phyloP scores from a whole-genome alignment of 805 yeast species.

The Nakazawaea wyomingensis region DNA sequence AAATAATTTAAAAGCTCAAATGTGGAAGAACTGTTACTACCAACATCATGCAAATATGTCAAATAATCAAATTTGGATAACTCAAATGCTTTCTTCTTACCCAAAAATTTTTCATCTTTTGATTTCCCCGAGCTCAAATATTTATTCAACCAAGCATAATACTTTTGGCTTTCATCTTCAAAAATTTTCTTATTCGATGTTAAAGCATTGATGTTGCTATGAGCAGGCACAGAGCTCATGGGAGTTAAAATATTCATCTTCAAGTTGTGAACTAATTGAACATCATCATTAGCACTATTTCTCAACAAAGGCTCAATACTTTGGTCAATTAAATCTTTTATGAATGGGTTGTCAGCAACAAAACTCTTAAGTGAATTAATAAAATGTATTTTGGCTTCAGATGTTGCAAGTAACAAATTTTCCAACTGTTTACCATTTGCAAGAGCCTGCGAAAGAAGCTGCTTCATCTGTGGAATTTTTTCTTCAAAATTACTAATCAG shows the following conservation, averaged over 20 bases:
- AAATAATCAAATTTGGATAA: constrained; percentile 27
- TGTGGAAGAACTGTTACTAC: background rate
- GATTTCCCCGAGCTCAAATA: constrained; percentile 27
- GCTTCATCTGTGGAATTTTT: constrained; percentile 19
- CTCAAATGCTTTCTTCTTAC: constrained; percentile 25
- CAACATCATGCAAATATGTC: constrained; percentile 22
- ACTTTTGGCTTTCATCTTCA: constrained; percentile 32
- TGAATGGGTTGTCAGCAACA: background rate
- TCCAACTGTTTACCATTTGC: constrained; percentile 19
- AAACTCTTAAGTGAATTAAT: constrained; percentile 6
- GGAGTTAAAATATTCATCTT: constrained; percentile 14
- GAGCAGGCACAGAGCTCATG: constrained; percentile 13
- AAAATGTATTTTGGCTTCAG: constrained; percentile 7
- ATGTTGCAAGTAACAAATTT: constrained; percentile 12
- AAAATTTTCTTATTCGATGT: constrained; percentile 21
- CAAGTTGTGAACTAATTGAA: constrained; percentile 15
- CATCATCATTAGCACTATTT: constrained; percentile 11
- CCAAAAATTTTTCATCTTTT: constrained; percentile 27
- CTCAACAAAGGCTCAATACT: constrained; percentile 4
- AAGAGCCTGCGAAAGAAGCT: constrained; percentile 14
- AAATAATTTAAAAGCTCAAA: constrained; percentile 3
- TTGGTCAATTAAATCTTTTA: background rate
- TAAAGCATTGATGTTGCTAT: constrained; percentile 14
- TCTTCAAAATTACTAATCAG: constrained; percentile 23
- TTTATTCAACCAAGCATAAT: constrained; percentile 31